Evolutionary conservation across 2,329 filamentous ascomycete genomes (phyloP), one percentile per base, ranked within the genome.

Genomic region (Tolypocladium tundrense): DNA sequence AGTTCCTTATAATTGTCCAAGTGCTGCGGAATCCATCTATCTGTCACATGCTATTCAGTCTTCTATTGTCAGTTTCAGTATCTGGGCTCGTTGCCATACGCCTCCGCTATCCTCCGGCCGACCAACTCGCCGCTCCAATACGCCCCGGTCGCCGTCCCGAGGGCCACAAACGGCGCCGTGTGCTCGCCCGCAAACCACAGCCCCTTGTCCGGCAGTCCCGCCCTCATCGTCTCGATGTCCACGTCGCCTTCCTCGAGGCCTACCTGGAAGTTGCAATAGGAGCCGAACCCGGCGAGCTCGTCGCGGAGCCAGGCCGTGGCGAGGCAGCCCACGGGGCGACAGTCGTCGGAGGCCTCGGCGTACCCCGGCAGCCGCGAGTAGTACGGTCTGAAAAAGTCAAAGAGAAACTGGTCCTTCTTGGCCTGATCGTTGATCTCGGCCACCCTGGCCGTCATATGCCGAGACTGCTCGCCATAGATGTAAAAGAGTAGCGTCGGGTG

Each of bases 151-250:
- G 87, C 88, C 5, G 92, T 97, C 0, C 92, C 93, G 60, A 97
- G 72, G 13, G 89, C 91, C 35, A 95, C 86, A 75, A 96, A 96
- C 5, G 92, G 91, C 57, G 90, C 87, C 27, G 91, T 96, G 73
- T 96, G 91, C 73, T 96, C 91, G 0, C 91, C 91, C 0, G 91
- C 91, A 63, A 96, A 78, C 91, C 91, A 96, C 10, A 96, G 68
- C 0, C 88, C 85, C 27, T 84, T 75, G 14, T 83, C 84, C 1
- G 85, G 86, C 62, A 88, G 64, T 0, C 87, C 86, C 45, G 80
- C 73, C 2, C 85, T 75, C 72, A 90, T 81, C 3, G 70, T 72
- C 54, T 87, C 81, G 53, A 96, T 84, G 68, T 95, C 88, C 58
- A 78, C 75, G 64, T 92, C 89, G 1, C 86, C 90, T 7, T 83